These are phyloP conservation scores for Myxozyma monticola DNA, from an alignment of 805 yeast species.

Conservation along the genomic window DNA sequence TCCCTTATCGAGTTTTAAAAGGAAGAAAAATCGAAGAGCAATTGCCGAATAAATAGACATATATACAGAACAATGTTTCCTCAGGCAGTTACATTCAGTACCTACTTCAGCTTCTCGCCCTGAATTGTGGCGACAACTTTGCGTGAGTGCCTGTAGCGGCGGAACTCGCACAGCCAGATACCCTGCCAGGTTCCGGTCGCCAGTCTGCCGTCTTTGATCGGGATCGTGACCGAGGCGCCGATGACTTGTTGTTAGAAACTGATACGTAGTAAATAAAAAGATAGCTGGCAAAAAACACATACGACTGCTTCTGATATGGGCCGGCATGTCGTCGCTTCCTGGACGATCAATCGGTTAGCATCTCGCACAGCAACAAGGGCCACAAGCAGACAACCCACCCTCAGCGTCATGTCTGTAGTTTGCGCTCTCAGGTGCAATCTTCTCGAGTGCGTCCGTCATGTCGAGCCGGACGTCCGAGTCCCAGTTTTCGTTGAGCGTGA, in stretches of 20 bases:
- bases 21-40: too few relatives aligned
- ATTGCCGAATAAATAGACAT: too few relatives aligned
- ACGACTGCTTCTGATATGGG: slow-evolving; percentile 65
- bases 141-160: slow-evolving; percentile 63
- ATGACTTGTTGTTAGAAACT: slow-evolving; percentile 39
- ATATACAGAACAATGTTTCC: too few relatives aligned
- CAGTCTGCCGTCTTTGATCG: slow-evolving; percentile 65
- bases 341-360: not conserved
- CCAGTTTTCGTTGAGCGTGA: slow-evolving; percentile 75
- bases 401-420: slow-evolving; percentile 66
- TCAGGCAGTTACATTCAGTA: too few relatives aligned
- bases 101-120: slow-evolving; percentile 50
- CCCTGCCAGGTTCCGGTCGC: slow-evolving; percentile 88
- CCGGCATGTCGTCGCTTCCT: slow-evolving; percentile 76
- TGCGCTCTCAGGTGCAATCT: slow-evolving; percentile 65
- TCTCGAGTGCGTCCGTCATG: slow-evolving; percentile 61
- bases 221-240: slow-evolving; percentile 66
- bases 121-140: slow-evolving; percentile 71
- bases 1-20: too few relatives aligned
- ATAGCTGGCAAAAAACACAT: slow-evolving; percentile 7
- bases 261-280: not conserved
- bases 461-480: slow-evolving; percentile 76
- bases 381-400: too few relatives aligned
- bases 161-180: slow-evolving; percentile 71
- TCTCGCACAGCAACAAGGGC: too few relatives aligned